Evolutionary conservation across 2,329 filamentous ascomycete species (phyloP).

Genomic region (Diaporthe caulivora): DNA sequence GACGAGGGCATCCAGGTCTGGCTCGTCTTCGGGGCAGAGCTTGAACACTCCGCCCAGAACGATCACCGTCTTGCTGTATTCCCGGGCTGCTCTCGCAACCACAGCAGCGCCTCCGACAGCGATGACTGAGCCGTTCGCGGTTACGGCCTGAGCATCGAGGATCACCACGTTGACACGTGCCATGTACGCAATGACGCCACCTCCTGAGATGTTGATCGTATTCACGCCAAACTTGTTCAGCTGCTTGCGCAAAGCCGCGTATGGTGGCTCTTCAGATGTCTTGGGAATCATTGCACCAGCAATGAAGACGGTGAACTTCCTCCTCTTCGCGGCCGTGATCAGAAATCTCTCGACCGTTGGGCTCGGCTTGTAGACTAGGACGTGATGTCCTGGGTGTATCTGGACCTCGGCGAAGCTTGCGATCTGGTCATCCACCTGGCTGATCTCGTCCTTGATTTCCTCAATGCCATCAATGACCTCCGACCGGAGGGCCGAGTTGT

Average conservation of each 20-base stretch:
- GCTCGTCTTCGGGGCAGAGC: constrained; percentile 89
- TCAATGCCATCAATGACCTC: constrained; percentile 95
- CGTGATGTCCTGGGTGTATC: constrained; percentile 92
- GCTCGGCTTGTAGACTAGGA: constrained; percentile 89
- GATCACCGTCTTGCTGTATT: constrained; percentile 86
- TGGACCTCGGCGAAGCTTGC: constrained; percentile 89
- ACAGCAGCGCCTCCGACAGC: constrained; percentile 86
- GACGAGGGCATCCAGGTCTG: constrained; percentile 83
- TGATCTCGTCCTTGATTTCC: constrained; percentile 95
- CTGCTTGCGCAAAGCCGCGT: constrained; percentile 78
- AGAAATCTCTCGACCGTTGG: constrained; percentile 91
- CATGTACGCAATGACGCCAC: constrained; percentile 93
- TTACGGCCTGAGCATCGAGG: constrained; percentile 86
- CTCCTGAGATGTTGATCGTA: constrained; percentile 87
- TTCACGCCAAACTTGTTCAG: constrained; percentile 82
- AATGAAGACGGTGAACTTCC: constrained; percentile 92
- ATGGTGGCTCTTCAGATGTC: constrained; percentile 53
- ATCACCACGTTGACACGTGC: constrained; percentile 96
- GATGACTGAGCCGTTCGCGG: constrained; percentile 88
- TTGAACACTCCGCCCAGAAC: constrained; percentile 94
- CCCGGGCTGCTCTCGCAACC: constrained; percentile 86
- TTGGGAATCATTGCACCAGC: constrained; percentile 70
- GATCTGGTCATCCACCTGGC: constrained; percentile 93
- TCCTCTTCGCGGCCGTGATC: constrained; percentile 85
- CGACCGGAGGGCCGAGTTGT: constrained; percentile 80